Evolutionary conservation across 1,139 yeast genomes (phyloP).

Genomic region (Candida neerlandica): DNA sequence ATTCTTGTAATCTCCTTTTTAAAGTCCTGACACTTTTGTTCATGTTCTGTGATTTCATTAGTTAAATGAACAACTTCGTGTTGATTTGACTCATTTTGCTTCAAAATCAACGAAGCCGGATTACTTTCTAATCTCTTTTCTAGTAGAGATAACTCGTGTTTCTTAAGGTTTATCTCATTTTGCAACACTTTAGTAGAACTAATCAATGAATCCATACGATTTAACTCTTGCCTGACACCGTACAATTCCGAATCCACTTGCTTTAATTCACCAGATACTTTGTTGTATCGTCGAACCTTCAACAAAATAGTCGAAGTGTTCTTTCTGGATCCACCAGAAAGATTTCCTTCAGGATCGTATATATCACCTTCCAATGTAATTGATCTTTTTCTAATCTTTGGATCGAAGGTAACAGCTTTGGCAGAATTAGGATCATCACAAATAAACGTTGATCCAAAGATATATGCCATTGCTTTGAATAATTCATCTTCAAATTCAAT

Average conservation of each 20-base stretch:
- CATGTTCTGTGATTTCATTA: slow-evolving; percentile 38
- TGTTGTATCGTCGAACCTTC: slow-evolving; percentile 69
- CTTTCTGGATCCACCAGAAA: slow-evolving; percentile 91
- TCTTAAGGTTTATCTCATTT: slow-evolving; percentile 63
- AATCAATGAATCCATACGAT: slow-evolving; percentile 48
- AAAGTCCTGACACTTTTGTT: slow-evolving; percentile 26
- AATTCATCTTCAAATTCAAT: slow-evolving; percentile 75
- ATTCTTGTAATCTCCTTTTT: slow-evolving; percentile 53
- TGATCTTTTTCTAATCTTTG: slow-evolving; percentile 76
- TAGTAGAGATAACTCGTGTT: slow-evolving; percentile 67
- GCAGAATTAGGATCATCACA: slow-evolving; percentile 91
- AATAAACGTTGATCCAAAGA: slow-evolving; percentile 84
- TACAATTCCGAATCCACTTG: slow-evolving; percentile 42
- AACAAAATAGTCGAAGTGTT: slow-evolving; percentile 59
- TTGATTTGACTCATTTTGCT: slow-evolving; percentile 50
- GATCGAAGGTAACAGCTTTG: slow-evolving; percentile 82
- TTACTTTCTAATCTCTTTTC: slow-evolving; percentile 63
- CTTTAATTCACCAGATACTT: slow-evolving; percentile 43
- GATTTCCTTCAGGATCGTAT: slow-evolving; percentile 94
- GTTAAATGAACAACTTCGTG: slow-evolving; percentile 52
- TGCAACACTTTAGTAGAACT: slow-evolving; percentile 60
- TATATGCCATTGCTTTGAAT: slow-evolving; percentile 82
- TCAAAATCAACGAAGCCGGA: slow-evolving; percentile 58
- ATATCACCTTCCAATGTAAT: slow-evolving; percentile 93
- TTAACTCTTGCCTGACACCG: slow-evolving; percentile 43